Conservation (phyloP, 2,329 filamentous ascomycete species). For the Ilyonectria mors-panacis region DNA sequence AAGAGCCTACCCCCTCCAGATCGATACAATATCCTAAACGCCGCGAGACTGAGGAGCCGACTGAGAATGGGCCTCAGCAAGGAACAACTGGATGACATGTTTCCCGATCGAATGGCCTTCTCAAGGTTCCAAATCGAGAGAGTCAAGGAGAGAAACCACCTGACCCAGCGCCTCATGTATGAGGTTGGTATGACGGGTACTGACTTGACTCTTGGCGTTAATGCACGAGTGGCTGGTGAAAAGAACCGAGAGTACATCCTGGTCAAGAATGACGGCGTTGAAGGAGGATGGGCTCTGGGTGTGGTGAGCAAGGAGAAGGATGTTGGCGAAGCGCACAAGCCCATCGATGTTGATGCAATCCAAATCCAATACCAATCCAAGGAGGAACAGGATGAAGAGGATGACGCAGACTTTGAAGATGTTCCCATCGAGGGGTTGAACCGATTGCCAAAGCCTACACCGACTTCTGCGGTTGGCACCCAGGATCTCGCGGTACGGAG, state of each 20-base stretch:
- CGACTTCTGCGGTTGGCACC: slow-evolving; percentile 40
- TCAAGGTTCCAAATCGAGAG: slow-evolving; percentile 96
- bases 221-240: slow-evolving; percentile 83
- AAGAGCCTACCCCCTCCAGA: slow-evolving; percentile 90
- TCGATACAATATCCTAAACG: slow-evolving; percentile 97
- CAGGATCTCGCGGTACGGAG: slow-evolving; percentile 45
- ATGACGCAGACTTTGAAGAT: slow-evolving; percentile 90
- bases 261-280: slow-evolving; percentile 94
- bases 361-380: slow-evolving; percentile 70
- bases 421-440: slow-evolving; percentile 93
- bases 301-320: slow-evolving; percentile 91
- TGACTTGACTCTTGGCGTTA: slow-evolving; percentile 77
- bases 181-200: slow-evolving; percentile 90
- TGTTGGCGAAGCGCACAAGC: slow-evolving; percentile 84
- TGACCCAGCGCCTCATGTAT: slow-evolving; percentile 95
- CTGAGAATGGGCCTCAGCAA: slow-evolving; percentile 97
- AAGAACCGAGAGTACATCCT: slow-evolving; percentile 94
- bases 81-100: slow-evolving; percentile 96
- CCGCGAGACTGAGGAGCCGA: slow-evolving; percentile 87
- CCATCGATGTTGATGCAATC: slow-evolving; percentile 89
- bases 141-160: slow-evolving; percentile 91
- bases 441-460: slow-evolving; percentile 75
- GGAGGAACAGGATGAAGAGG: slow-evolving; percentile 75
- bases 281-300: slow-evolving; percentile 95
- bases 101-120: slow-evolving; percentile 97